Base-by-base conservation (phyloP, 2,329 filamentous ascomycete species). In the Metarhizium anisopliae region DNA sequence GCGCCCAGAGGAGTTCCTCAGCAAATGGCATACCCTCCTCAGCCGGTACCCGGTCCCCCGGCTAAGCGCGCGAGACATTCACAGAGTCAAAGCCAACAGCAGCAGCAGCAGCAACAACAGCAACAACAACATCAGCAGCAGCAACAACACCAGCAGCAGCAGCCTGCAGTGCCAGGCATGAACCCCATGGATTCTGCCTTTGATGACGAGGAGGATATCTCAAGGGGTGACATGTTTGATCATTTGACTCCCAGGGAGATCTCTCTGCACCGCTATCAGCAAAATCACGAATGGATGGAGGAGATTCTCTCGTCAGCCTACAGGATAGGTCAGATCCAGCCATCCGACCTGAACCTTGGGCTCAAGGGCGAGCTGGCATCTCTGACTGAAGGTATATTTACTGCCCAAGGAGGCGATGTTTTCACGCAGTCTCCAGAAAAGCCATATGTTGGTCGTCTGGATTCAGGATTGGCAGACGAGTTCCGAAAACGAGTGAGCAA, bases 201-300 rank as follows among this genome's bases (percentile, higher is more conserved):
- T 53, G 91, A 96, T 54, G 92, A 96, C 56, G 90, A 95, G 52
- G 92, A 97, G 69, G 93, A 96, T 66, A 88, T 87, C 3, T 88
- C 87, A 6, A 80, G 89, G 20, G 91, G 91, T 32, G 94, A 99
- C 69, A 80, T 92, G 68, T 90, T 99, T 65, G 94, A 99, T 67
- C 83, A 90, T 60, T 77, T 96, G 59, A 93, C 90, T 0, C 92
- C 92, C 3, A 83, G 92, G 47, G 94, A 99, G 60, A 87, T 99
- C 59, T 95, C 91, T 63, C 77, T 90, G 58, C 83, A 85, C 60
- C 83, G 94, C 55, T 99, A 96, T 70, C 87, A 87, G 68, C 91
- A 96, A 67, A 95, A 99, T 64, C 93, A 99, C 65, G 90, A 96
- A 69, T 97, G 93, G 94, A 96, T 99, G 90, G 94, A 97, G 67